A percentile compares a stretch with the other conserved stretches of the same genome.
These are phyloP conservation scores for Kodamaea sp. DNA, from an alignment of 1,139 yeast species.

Conservation along the genomic window DNA sequence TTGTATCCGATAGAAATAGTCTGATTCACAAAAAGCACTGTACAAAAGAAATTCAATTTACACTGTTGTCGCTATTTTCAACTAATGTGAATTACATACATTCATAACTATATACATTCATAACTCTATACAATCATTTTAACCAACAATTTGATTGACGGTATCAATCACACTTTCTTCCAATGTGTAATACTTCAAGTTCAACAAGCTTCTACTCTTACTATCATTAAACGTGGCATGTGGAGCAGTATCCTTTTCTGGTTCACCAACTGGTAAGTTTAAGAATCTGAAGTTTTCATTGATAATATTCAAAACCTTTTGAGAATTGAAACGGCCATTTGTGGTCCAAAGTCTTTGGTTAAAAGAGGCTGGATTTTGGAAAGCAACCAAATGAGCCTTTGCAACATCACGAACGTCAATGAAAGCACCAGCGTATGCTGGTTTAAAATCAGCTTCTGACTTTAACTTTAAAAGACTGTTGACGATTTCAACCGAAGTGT, in stretches of 20 bases:
- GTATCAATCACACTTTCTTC: slow-evolving; percentile 41
- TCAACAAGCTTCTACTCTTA: slow-evolving; percentile 31
- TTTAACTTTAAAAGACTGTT: slow-evolving; percentile 19
- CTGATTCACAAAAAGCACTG: too few species aligned
- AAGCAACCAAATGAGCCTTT: slow-evolving; percentile 30
- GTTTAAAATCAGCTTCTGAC: slow-evolving; percentile 13
- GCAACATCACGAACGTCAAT: slow-evolving; percentile 44
- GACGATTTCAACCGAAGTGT: slow-evolving; percentile 19
- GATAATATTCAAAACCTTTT: slow-evolving; percentile 30
- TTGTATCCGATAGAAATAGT: too few species aligned
- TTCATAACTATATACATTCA: not conserved
- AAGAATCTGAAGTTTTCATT: slow-evolving; percentile 8
- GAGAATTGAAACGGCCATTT: slow-evolving; percentile 30
- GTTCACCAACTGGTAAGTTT: slow-evolving; percentile 3
- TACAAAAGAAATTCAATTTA: too few species aligned
- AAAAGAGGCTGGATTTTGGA: slow-evolving; percentile 24
- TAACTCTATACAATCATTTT: not conserved
- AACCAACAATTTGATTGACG: slow-evolving; percentile 32
- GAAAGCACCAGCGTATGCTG: slow-evolving; percentile 26
- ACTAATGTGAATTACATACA: not conserved
- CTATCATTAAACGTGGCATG: slow-evolving; percentile 3
- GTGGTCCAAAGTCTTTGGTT: slow-evolving; percentile 26
- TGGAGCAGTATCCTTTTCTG: slow-evolving; percentile 1
- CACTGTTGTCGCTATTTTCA: too few species aligned
- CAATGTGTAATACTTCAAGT: slow-evolving; percentile 33